phyloP scores from a whole-genome alignment of 1,139 yeast genomes.

The Scheffersomyces titani region DNA sequence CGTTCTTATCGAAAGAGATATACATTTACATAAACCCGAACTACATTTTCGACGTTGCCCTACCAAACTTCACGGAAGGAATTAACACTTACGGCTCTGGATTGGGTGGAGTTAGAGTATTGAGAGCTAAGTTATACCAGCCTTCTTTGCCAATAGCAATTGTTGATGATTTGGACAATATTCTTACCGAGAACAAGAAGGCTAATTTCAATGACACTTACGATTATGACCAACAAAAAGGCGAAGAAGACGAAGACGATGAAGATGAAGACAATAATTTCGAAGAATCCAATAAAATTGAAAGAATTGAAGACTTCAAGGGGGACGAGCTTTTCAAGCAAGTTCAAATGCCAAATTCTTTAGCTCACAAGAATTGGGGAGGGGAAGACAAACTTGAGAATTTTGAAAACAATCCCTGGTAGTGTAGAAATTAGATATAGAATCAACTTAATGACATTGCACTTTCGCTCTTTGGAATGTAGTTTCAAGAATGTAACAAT shows the following conservation, averaged over 20 bases:
- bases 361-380: slow-evolving; percentile 55
- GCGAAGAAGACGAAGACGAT: slow-evolving; percentile 16
- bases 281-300: not conserved
- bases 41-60: slow-evolving; percentile 48
- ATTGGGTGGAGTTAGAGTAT: slow-evolving; percentile 50
- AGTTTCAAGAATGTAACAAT: not conserved
- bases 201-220: slow-evolving; percentile 34
- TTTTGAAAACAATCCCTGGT: slow-evolving; percentile 52
- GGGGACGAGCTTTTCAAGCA: slow-evolving; percentile 54
- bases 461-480: not conserved
- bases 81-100: slow-evolving; percentile 65
- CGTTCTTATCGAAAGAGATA: slow-evolving; percentile 40
- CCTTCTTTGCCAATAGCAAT: slow-evolving; percentile 64
- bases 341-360: slow-evolving; percentile 50
- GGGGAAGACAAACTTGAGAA: slow-evolving; percentile 23
- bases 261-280: slow-evolving; percentile 9
- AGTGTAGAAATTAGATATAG: slow-evolving; percentile 6
- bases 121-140: slow-evolving; percentile 52
- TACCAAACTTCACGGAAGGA: slow-evolving; percentile 63
- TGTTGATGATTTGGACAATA: slow-evolving; percentile 64
- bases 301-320: slow-evolving; percentile 20
- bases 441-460: not conserved
- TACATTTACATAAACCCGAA: slow-evolving; percentile 52
- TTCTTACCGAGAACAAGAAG: slow-evolving; percentile 37
- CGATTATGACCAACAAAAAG: slow-evolving; percentile 31